A percentile compares a stretch with the other conserved stretches of the same genome.
phyloP scores from a whole-genome alignment of 148 eudicot species.

The Silene conica region DNA sequence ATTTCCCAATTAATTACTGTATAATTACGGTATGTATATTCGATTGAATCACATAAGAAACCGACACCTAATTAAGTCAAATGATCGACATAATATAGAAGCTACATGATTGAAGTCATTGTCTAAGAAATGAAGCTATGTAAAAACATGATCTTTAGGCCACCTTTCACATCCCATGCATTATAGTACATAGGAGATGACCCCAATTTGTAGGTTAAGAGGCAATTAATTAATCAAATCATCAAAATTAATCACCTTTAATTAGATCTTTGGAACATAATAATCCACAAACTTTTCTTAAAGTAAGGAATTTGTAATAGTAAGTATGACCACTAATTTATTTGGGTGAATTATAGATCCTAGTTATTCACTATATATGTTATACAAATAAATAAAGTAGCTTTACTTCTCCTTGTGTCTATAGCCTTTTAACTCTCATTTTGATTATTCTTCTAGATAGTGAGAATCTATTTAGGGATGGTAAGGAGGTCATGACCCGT shows the following conservation, averaged over 20 bases:
- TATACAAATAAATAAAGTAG: neutral
- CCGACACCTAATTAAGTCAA: neutral
- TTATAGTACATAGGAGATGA: neutral
- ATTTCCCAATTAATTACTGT: too few species aligned
- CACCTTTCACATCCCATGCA: slow-evolving; percentile 12
- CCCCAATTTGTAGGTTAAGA: neutral
- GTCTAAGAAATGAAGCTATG: neutral
- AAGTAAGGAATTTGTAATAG: slow-evolving; percentile 12
- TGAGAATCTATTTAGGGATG: neutral
- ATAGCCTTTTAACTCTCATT: slow-evolving; percentile 10
- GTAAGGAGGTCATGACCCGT: neutral
- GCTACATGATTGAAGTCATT: neutral
- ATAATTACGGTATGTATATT: too few species aligned
- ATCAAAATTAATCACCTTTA: neutral
- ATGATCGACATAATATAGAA: neutral
- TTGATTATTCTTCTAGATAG: slow-evolving; percentile 1
- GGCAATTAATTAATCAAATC: neutral
- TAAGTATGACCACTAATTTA: slow-evolving; percentile 18
- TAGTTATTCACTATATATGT: neutral
- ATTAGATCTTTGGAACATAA: neutral
- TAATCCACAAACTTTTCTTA: slow-evolving; percentile 9
- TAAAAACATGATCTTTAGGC: neutral
- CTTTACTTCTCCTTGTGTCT: slow-evolving; percentile 11
- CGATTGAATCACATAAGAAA: too few species aligned
- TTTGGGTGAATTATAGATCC: slow-evolving; percentile 8